Evolutionary conservation across 176 grass and related monocot genomes (phyloP).

Genomic region (Zea mays): DNA sequence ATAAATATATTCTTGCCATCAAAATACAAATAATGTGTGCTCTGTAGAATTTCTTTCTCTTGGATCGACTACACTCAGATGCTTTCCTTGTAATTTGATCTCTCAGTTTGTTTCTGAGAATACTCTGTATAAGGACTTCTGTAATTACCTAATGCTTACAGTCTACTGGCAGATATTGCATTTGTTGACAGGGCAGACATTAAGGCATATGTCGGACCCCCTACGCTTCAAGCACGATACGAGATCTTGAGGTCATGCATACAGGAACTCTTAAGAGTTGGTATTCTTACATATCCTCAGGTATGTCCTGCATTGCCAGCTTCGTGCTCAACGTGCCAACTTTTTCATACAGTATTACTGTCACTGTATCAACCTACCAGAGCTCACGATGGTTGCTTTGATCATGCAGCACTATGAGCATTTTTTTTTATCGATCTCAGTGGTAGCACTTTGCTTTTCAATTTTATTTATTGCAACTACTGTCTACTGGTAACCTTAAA

Average conservation of each 20-base stretch:
- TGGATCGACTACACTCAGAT: not conserved
- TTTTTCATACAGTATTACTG: not conserved
- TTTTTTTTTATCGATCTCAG: not conserved
- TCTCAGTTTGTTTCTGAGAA: not conserved
- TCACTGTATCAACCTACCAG: not conserved
- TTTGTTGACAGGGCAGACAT: constrained; percentile 99
- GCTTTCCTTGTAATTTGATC: not conserved
- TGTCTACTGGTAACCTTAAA: not conserved
- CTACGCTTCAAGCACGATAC: constrained; percentile 84
- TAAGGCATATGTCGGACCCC: constrained; percentile 97
- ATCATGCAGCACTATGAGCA: constrained; percentile 3
- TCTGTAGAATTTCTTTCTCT: not conserved
- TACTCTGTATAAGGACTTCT: constrained; percentile 8
- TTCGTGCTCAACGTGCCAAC: not conserved
- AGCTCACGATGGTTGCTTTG: not conserved
- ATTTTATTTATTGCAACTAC: constrained; percentile 1
- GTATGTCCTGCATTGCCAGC: constrained; percentile 42
- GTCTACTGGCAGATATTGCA: constrained; percentile 80
- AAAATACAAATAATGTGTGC: constrained; percentile 24
- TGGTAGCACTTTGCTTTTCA: not conserved
- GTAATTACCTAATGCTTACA: constrained; percentile 24
- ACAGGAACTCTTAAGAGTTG: constrained; percentile 86
- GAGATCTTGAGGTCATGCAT: constrained; percentile 96
- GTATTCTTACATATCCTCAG: constrained; percentile 68
- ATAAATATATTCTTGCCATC: constrained; percentile 26